Conservation (phyloP, 805 yeast genomes). For the Candida chilensis region DNA sequence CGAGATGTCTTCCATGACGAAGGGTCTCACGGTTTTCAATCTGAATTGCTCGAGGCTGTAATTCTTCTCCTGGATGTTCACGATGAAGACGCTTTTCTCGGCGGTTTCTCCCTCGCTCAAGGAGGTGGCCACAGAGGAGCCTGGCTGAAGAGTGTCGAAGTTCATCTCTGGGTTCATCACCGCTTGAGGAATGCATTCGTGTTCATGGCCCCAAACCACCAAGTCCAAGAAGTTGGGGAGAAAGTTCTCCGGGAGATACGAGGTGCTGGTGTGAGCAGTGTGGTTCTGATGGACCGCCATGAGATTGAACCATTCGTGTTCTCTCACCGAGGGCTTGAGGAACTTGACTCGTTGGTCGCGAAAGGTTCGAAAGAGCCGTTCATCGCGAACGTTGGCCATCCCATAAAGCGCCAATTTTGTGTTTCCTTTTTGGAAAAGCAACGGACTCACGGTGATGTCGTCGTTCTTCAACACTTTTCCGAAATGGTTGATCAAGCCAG, state of each 20-base stretch:
- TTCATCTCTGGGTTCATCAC: constrained; percentile 48
- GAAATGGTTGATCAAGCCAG: constrained; percentile 84
- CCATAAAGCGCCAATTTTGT: constrained; percentile 87
- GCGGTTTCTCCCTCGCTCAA: constrained; percentile 77
- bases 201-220: constrained; percentile 97
- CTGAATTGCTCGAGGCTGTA: constrained; percentile 51
- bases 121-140: constrained; percentile 90
- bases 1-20: constrained; percentile 59
- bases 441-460: constrained; percentile 62
- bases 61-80: constrained; percentile 52
- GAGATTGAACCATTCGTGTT: constrained; percentile 72
- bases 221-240: constrained; percentile 77
- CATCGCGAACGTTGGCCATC: constrained; percentile 82
- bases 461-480: constrained; percentile 77
- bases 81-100: constrained; percentile 63
- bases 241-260: constrained; percentile 77
- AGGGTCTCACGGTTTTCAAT: constrained; percentile 73
- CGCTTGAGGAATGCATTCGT: constrained; percentile 78
- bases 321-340: constrained; percentile 50
- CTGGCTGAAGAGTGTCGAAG: constrained; percentile 82
- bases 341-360: constrained; percentile 75
- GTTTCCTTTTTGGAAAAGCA: constrained; percentile 72
- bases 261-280: constrained; percentile 67
- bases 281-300: constrained; percentile 92
- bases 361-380: constrained; percentile 74